Evolutionary conservation across 805 yeast genomes (phyloP), one percentile per base, ranked within the genome.

Genomic region (Yarrowia phangngaensis): DNA sequence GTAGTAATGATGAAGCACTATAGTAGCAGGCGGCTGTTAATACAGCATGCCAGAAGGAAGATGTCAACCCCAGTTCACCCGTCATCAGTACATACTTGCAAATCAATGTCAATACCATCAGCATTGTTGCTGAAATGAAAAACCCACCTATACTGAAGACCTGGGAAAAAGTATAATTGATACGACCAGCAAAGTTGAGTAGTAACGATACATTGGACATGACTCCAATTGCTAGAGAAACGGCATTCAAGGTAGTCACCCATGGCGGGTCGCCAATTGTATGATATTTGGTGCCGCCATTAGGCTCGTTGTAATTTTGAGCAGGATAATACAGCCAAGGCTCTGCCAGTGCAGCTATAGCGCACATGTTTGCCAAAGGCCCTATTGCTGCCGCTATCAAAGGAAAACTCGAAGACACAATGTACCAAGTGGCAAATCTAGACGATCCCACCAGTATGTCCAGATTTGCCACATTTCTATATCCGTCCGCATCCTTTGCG

Each of bases 311-410:
- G n/a, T 19, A 14, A 6, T 19, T 27, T 17, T 27, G 45, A n/a
- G 11, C n/a, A 2, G 45, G 45, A 13, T 38, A 38, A 14, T 38
- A 38, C 5, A 38, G 32, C 95, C 95, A 86, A 35, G 73, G 71
- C 49, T 82, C 80, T 0, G 80, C 78, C 12, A 84, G 70, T 4
- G 89, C 85, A 1, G 83, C 79, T 4, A 84, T 69, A 0, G 90
- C 82, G 29, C 79, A 72, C 71, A 84, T 74, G 56, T 84, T 84
- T 6, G 90, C 80, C 20, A 86, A 57, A 0, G 95, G 95, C 0
- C 92, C 94, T 27, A 80, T 58, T 55, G 89, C 83, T 4, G 90
- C 87, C 0, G 89, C 79, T 7, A 82, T 60, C 17, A 86, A 71
- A 0, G 95, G 95, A 54, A 85, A 73, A 56, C 79, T 79, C 3